Evolutionary conservation across 768 basidiomycete species (phyloP), one percentile per base, ranked within the genome.

Genomic region (Tylopilus rubrobrunneus): DNA sequence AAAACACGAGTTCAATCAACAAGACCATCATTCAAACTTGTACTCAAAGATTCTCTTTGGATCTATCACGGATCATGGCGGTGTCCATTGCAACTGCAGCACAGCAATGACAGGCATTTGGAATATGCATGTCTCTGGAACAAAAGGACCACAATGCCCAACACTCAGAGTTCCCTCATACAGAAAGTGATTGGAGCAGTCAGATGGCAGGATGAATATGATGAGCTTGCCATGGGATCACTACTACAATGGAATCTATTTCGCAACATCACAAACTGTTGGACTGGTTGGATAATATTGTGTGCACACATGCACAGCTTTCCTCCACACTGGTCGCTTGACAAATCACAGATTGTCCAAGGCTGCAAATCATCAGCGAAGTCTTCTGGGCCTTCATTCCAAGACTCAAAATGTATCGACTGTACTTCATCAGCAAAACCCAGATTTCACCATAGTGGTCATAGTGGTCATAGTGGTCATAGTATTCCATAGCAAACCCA

Each of bases 201-300:
- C 17, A 58, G 69, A 34, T 76, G 75, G 75, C 71, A 74, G 34
- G 76, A 74, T 9, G 73, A 74, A 14, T 57, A 49, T 37, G 59
- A 65, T 14, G 66, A 61, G 17, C 56, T 75, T 37, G 44, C 56
- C 17, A 63, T 68, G 4, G 68, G 64, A 37, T 73, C 72, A 23
- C 48, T 72, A 25, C 64, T 68, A 34, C 59, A 56, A 33, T 23
- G 58, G 27, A 23, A 56, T 50, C 59, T 29, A 19, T 19, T 45
- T 4, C 12, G 49, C 27, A 78, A 84, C 34, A 76, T 92, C 12
- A 78, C 84, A 1, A 81, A 83, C 75, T 93, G 21, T 84, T 98
- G 56, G 92, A 94, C 68, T 92, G 89, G 86, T 72, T 95, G 47
- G 92, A 95, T 58, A 90, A 92, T 60, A 89, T 98, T 56, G 75